phyloP scores from a whole-genome alignment of 2,329 filamentous ascomycete species.

The Alternaria metachromatica region DNA sequence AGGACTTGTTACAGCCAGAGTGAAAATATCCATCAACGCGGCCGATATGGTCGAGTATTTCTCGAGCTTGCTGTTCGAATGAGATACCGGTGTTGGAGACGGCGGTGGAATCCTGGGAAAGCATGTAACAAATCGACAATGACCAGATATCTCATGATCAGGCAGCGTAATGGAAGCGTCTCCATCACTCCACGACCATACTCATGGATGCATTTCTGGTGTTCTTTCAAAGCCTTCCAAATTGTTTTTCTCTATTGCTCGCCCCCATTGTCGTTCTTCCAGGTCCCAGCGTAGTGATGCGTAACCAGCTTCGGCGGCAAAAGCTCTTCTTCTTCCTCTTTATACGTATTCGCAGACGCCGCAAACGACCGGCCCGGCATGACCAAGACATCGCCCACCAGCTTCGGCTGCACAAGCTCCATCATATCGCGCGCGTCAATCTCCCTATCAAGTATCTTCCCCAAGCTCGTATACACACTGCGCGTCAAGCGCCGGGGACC shows the following conservation, averaged over 20 bases:
- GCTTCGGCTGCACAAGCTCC: slow-evolving; percentile 30
- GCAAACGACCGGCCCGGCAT: slow-evolving; percentile 27
- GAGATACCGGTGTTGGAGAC: background rate
- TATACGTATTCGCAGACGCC: slow-evolving; percentile 20
- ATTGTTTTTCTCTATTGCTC: background rate
- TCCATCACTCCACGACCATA: background rate
- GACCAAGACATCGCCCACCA: slow-evolving; percentile 38
- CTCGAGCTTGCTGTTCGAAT: background rate
- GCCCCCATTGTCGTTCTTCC: slow-evolving; percentile 22
- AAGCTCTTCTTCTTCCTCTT: slow-evolving; percentile 1
- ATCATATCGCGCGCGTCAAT: slow-evolving; percentile 25
- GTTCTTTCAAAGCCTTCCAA: background rate
- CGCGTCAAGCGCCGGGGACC: slow-evolving; percentile 36
- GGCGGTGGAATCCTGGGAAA: background rate
- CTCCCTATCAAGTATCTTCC: slow-evolving; percentile 12
- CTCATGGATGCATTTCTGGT: background rate
- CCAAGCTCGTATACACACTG: slow-evolving; percentile 35
- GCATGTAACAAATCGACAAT: background rate
- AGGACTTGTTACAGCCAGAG: background rate
- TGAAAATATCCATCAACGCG: fast-evolving
- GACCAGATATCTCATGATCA: fast-evolving
- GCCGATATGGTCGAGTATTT: fast-evolving
- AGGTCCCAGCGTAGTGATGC: slow-evolving; percentile 29
- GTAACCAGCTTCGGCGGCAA: slow-evolving; percentile 17
- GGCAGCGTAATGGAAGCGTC: background rate